These are phyloP conservation scores for Cadophora gregata DNA, from an alignment of 2,329 filamentous ascomycete species.

Conservation along the genomic window DNA sequence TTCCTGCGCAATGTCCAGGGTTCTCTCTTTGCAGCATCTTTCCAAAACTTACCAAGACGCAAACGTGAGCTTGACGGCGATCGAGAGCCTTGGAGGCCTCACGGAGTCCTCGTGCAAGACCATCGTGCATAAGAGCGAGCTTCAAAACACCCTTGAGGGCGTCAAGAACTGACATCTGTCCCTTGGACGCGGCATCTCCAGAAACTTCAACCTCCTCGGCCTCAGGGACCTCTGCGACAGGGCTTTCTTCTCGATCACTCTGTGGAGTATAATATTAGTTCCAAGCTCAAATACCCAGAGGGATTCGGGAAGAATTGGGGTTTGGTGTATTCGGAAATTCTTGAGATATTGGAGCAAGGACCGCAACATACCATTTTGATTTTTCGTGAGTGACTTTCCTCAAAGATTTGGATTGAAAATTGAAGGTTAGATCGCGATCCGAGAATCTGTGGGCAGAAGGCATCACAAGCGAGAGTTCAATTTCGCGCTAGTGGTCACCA, in stretches of 20 bases:
- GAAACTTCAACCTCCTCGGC: slow-evolving; percentile 92
- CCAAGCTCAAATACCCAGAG: not conserved
- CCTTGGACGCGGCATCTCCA: slow-evolving; percentile 83
- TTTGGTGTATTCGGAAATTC: not conserved
- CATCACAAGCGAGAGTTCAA: not conserved
- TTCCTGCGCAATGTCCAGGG: not conserved
- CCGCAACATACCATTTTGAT: slow-evolving; percentile 38
- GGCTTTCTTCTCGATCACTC: slow-evolving; percentile 99
- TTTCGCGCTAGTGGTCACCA: not conserved
- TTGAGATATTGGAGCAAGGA: not conserved
- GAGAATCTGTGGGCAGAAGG: not conserved
- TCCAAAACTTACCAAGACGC: slow-evolving; percentile 69
- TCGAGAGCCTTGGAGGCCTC: slow-evolving; percentile 99
- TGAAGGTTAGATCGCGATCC: slow-evolving; percentile 7
- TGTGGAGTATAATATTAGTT: slow-evolving; percentile 47
- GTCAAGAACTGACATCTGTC: slow-evolving; percentile 97
- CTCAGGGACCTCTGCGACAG: slow-evolving; percentile 82
- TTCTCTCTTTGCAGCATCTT: not conserved
- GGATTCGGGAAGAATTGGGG: not conserved
- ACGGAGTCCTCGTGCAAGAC: slow-evolving; percentile 96
- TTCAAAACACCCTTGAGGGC: slow-evolving; percentile 99
- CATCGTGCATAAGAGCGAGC: slow-evolving; percentile 99
- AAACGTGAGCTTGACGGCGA: slow-evolving; percentile 99
- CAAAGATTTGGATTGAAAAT: slow-evolving; percentile 17
- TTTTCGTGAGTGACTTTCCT: slow-evolving; percentile 28